These are phyloP conservation scores for Boletus sensibilis DNA, from an alignment of 768 basidiomycete species.

Conservation along the genomic window DNA sequence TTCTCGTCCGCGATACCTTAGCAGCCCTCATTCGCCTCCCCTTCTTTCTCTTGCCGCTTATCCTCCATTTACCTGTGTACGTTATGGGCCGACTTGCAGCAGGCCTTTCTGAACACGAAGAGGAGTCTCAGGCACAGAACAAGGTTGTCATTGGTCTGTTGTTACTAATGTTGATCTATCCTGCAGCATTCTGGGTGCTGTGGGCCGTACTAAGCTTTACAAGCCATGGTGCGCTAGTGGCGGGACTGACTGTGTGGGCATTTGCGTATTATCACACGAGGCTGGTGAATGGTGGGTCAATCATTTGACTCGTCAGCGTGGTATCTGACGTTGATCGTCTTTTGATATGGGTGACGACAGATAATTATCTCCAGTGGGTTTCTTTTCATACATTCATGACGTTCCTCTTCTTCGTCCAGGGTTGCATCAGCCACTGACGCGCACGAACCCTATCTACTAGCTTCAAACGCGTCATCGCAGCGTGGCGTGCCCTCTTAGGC, in stretches of 20 bases:
- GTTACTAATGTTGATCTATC: constrained; percentile 72
- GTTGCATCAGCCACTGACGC: constrained; percentile 21
- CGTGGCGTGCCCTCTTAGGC: constrained; percentile 97
- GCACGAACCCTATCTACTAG: constrained; percentile 38
- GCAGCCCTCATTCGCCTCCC: constrained; percentile 72
- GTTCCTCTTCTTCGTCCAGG: constrained; percentile 8
- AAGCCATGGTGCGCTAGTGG: constrained; percentile 67
- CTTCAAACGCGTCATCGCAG: constrained; percentile 81
- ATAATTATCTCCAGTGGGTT: constrained; percentile 75
- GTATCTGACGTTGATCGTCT: constrained; percentile 19
- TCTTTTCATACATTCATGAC: constrained; percentile 2
- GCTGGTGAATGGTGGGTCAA: constrained; percentile 75
- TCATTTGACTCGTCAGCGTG: constrained; percentile 22
- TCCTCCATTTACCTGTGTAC: constrained; percentile 85
- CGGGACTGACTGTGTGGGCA: constrained; percentile 66
- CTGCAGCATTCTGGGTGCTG: constrained; percentile 76
- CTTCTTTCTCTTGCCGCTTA: constrained; percentile 83
- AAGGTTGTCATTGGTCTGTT: constrained; percentile 89
- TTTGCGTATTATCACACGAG: constrained; percentile 84
- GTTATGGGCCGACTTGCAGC: constrained; percentile 76
- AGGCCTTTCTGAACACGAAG: constrained; percentile 74
- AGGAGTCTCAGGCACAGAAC: constrained; percentile 96
- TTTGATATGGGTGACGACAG: constrained; percentile 34
- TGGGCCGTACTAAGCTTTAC: constrained; percentile 85
- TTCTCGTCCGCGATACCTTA: constrained; percentile 78